Percentiles rank a stretch among this genome's conserved stretches.
Evolutionary conservation across 257 asterid species (phyloP).

Genomic region (Scutellaria minor): DNA sequence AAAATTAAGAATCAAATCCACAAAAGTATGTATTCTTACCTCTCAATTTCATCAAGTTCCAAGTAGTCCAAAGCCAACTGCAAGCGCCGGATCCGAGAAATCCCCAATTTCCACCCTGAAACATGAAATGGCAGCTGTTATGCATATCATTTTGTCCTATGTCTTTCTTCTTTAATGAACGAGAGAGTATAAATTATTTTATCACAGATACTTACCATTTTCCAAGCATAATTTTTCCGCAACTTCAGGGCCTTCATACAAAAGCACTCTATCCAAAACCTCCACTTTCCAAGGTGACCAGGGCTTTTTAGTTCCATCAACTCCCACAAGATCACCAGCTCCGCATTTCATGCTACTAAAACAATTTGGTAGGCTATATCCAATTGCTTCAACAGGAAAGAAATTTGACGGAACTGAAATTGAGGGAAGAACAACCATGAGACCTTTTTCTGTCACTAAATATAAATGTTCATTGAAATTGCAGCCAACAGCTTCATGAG

Average conservation of each 20-base stretch:
- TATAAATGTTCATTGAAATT: conserved; percentile 71
- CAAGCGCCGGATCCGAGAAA: conserved; percentile 77
- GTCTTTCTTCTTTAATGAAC: conserved; percentile 30
- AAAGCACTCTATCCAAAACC: conserved; percentile 82
- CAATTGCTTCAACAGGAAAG: conserved; percentile 80
- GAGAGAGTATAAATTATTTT: conserved; percentile 19
- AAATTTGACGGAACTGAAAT: conserved; percentile 67
- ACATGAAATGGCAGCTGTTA: conserved; percentile 34
- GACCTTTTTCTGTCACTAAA: conserved; percentile 76
- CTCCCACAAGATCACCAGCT: conserved; percentile 50
- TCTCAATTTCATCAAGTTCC: conserved; percentile 81
- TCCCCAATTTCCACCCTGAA: conserved; percentile 86
- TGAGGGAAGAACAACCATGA: conserved; percentile 88
- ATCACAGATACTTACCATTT: conserved; percentile 63
- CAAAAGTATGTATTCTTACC: conserved; percentile 52
- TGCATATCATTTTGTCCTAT: conserved; percentile 24
- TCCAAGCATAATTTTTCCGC: conserved; percentile 83
- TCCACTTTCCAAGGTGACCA: conserved; percentile 89
- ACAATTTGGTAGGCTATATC: conserved; percentile 55
- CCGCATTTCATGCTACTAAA: conserved; percentile 38
- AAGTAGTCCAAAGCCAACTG: conserved; percentile 88
- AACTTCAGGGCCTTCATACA: conserved; percentile 81
- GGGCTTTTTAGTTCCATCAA: conserved; percentile 47
- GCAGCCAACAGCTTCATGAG: conserved; percentile 80
- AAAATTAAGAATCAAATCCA: conserved; percentile 9